Conservation (phyloP, 176 grass and related monocot genomes). For the Avena eriantha region DNA sequence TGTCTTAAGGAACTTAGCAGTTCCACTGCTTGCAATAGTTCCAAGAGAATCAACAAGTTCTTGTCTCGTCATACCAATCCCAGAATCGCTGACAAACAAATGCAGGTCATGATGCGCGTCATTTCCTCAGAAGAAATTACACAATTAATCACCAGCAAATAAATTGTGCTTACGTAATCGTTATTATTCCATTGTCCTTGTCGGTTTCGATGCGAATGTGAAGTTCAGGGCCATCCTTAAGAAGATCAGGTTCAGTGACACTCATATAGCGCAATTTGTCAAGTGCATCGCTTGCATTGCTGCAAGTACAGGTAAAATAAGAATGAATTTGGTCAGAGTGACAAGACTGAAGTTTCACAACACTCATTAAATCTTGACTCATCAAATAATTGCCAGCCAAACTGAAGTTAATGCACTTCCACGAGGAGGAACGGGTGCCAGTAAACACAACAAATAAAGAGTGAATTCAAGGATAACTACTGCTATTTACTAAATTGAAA, state of each 20-base stretch:
- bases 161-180: conserved; percentile 69
- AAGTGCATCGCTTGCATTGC: conserved; percentile 98
- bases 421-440: background rate
- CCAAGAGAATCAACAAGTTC: conserved; percentile 93
- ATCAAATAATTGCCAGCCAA: background rate
- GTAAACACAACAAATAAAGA: background rate
- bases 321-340: background rate
- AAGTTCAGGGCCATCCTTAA: conserved; percentile 88
- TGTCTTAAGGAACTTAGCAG: conserved; percentile 94
- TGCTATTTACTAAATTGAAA: background rate
- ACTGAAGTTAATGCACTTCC: background rate
- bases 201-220: conserved; percentile 88
- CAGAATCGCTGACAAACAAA: conserved; percentile 73
- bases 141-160: background rate
- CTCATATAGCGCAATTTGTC: conserved; percentile 96
- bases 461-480: background rate
- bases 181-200: conserved; percentile 92
- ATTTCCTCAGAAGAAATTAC: conserved; percentile 3
- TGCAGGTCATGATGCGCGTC: background rate
- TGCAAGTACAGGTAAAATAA: conserved; percentile 37
- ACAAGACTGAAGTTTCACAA: background rate
- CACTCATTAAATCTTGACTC: background rate
- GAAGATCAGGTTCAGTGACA: conserved; percentile 85
- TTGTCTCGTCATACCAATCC: conserved; percentile 97
- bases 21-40: conserved; percentile 95